Conservation (phyloP, 2,329 filamentous ascomycete species). For the Alternaria ethzedia region DNA sequence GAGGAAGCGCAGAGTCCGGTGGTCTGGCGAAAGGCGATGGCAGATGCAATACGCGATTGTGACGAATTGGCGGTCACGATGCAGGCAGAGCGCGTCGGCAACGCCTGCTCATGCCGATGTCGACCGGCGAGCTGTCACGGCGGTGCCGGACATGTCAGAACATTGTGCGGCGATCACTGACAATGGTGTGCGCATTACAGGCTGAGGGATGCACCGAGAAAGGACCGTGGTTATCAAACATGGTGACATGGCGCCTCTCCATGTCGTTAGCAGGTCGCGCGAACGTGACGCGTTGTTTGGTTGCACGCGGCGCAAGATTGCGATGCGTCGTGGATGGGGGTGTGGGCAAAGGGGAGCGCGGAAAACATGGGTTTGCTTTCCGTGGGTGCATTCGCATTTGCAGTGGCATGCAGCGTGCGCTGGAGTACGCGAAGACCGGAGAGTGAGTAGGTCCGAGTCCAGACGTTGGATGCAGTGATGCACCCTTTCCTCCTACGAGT, state of each 20-base stretch:
- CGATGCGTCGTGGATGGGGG: not conserved
- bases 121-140: constrained; percentile 7
- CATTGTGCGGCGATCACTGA: not conserved
- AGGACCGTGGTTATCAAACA: constrained; percentile 9
- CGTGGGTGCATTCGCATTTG: not conserved
- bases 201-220: constrained; percentile 5
- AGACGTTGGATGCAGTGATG: not conserved
- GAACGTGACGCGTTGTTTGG: constrained; percentile 5
- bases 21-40: not conserved
- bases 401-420: not conserved
- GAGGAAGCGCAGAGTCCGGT: not conserved
- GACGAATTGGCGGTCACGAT: constrained; percentile 3
- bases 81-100: not conserved
- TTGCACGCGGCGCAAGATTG: not conserved
- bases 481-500: not conserved
- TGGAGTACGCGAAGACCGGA: not conserved
- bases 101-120: constrained; percentile 20
- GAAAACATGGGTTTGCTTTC: not conserved
- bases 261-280: constrained; percentile 11
- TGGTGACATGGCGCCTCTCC: not conserved
- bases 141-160: constrained; percentile 6
- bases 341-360: not conserved
- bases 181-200: not conserved
- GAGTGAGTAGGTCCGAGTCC: not conserved
- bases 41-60: not conserved